Base-by-base conservation (phyloP, 441 rosid species). In the Sinapis alba region DNA sequence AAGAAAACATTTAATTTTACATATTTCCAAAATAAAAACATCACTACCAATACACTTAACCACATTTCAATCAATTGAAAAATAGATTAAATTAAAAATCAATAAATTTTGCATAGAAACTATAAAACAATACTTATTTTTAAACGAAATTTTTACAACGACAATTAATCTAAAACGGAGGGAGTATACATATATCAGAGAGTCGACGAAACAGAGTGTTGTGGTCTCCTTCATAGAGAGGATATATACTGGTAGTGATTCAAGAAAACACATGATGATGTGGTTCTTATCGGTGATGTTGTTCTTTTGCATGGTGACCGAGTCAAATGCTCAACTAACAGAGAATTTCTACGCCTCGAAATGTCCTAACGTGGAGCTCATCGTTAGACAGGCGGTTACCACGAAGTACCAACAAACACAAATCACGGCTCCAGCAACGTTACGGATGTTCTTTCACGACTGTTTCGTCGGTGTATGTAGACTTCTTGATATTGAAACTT, bases 391-490 rank as follows among this genome's bases (percentile, higher is more conserved):
- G 61, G 85, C 27, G 12, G 88, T 87, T 7, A 13, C 80, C n/a
- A 72, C 71, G n/a, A 89, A 89, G 78, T 74, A 82, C 63, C 53
- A 75, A 54, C 81, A 87, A 79, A 82, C 85, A n/a, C 53, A 65
- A 74, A 20, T 70, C 38, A 89, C 94, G 9, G 27, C 87, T 62
- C 94, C 94, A 7, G 90, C 83, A 8, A 86, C 91, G 7, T 81
- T 89, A 26, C 85, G 94, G 16, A 74, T 89, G 62, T 87, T 89
- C 77, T 89, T 87, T 80, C 94, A 89, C 47, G 94, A 87, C 57
- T 89, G 94, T 79, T 89, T 89, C 50, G 74, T 87, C 18, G 79
- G 70, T 81, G 97, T 93, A 83, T 6, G 56, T 58, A 41, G 38
- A 1, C 43, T 62, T 19, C 12, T 32, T 32, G 28, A 24, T 20